phyloP scores from a whole-genome alignment of 176 grass and related monocot species.

The Dendrocalamus sinicus region DNA sequence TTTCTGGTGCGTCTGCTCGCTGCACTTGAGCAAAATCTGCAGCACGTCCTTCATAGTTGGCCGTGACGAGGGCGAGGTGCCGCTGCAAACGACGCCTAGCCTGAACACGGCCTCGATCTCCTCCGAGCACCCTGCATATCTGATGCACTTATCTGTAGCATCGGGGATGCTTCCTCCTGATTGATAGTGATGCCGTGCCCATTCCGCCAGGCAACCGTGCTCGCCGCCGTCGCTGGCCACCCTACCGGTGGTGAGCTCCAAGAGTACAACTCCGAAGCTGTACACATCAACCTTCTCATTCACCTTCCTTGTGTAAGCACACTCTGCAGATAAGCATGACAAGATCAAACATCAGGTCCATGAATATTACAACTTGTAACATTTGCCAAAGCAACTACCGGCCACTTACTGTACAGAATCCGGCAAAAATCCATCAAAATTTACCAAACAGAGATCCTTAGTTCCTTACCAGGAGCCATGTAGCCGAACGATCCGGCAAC shows the following conservation, averaged over 20 bases:
- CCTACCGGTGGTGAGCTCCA: constrained; percentile 81
- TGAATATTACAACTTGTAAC: background rate
- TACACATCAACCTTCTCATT: constrained; percentile 84
- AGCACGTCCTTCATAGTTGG: constrained; percentile 80
- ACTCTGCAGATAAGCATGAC: constrained; percentile 47
- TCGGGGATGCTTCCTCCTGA: constrained; percentile 45
- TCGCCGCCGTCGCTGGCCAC: constrained; percentile 66
- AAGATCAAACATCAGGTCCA: background rate
- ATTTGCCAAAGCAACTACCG: background rate
- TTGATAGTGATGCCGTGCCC: constrained; percentile 58
- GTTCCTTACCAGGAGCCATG: constrained; percentile 81
- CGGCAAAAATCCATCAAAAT: background rate
- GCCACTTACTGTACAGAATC: background rate
- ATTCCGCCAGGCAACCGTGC: constrained; percentile 61
- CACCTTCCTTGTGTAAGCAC: constrained; percentile 64
- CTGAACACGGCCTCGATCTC: constrained; percentile 72
- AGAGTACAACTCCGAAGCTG: constrained; percentile 91
- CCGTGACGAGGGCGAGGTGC: constrained; percentile 50
- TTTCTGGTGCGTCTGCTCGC: constrained; percentile 46
- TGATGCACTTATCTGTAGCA: constrained; percentile 52
- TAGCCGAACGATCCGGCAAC: constrained; percentile 85
- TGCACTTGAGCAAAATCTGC: constrained; percentile 59
- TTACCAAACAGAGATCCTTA: background rate
- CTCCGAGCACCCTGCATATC: constrained; percentile 39
- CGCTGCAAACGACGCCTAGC: constrained; percentile 69